Evolutionary conservation across 306 rosid species (phyloP), one percentile per base, ranked within the genome.

Genomic region (Begonia fuchsioides): DNA sequence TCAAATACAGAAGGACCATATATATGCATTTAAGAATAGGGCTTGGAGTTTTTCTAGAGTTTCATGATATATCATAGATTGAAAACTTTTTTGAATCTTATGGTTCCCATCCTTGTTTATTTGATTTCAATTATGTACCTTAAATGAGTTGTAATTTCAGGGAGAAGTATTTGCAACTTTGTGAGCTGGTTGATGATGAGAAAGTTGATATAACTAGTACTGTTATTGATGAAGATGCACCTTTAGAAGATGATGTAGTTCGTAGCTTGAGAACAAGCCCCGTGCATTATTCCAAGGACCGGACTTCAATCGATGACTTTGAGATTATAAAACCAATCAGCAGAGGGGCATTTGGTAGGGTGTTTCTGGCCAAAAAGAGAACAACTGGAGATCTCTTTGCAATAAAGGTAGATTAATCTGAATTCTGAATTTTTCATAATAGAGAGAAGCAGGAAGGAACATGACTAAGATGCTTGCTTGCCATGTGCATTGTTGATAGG

Each of bases 301-400:
- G 96, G 43, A 90, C 98, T 38, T 71, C 98, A 50, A 90, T 90
- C 56, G 98, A 90, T 41, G 92, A 85, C 69, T 90, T 90, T 69
- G 98, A 76, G 75, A 90, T 85, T 63, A 90, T 90, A 62, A 90
- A 85, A 56, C 96, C 98, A 26, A 90, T 90, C 45, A 90, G 98
- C 50, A 94, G 98, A 45, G 98, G 98, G 58, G 98, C 98, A 72
- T 90, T 90, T 71, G 98, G 98, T 63, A 80, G 98, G 72, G 98
- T 90, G 73, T 90, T 90, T 74, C 67, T 90, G 73, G 98, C 98
- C 62, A 81, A 81, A 68, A 90, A 90, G 85, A 82, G 98, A 73
- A 81, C 90, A 16, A 90, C 98, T 8, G 98, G 98, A 52, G 98
- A 90, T 67, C 93, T 90, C 51, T 90, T 90, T 71, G 98, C 98